These are phyloP conservation scores for Termitomyces sp. DNA, from an alignment of 768 basidiomycete genomes.

Conservation along the genomic window DNA sequence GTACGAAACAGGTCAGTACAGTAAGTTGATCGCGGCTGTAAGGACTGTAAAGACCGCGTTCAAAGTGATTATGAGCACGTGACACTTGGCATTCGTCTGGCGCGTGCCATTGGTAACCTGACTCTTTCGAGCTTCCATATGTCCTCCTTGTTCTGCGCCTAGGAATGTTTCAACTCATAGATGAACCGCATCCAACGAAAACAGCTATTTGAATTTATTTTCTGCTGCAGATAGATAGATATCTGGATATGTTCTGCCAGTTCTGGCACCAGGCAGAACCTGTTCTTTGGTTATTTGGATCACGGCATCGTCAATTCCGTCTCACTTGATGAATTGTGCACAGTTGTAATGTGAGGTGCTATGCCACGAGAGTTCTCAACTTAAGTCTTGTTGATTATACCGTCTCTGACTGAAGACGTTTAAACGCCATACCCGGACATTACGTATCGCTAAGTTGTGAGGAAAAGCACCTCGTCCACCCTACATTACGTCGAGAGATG, in stretches of 20 bases:
- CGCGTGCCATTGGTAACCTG: too few species aligned
- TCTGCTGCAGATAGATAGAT: background rate
- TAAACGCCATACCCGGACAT: background rate
- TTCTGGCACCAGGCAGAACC: background rate
- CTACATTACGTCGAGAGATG: background rate
- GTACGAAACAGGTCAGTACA: background rate
- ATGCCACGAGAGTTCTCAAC: background rate
- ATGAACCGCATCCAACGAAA: too few species aligned
- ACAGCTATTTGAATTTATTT: background rate
- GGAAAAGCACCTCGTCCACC: background rate
- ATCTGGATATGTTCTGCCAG: too few species aligned
- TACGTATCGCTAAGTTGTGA: background rate
- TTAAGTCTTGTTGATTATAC: background rate
- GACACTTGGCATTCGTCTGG: background rate
- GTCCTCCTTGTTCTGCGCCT: background rate
- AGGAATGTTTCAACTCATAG: background rate
- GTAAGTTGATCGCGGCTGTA: constrained; percentile 2
- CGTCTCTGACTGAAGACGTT: background rate
- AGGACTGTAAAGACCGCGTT: constrained; percentile 13
- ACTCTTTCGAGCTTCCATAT: too few species aligned
- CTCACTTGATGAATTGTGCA: background rate
- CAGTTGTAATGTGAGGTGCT: background rate
- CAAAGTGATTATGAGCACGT: constrained; percentile 13
- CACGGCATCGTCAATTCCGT: background rate
- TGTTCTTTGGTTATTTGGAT: background rate